phyloP scores from a whole-genome alignment of 495 filamentous ascomycete species.

The Penicillium malachiteum region DNA sequence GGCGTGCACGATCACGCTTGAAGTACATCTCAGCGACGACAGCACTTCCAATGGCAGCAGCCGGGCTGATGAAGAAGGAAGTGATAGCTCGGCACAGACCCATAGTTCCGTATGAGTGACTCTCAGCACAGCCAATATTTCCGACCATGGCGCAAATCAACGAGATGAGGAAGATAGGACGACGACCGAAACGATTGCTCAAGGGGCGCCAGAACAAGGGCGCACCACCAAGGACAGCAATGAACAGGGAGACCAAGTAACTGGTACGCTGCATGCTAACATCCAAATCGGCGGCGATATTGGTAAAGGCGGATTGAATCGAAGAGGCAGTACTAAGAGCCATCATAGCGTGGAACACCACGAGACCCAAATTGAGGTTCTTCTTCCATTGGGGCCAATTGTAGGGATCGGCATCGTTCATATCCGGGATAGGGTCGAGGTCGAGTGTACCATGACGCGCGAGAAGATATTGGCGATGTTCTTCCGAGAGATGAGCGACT shows the following conservation, averaged over 20 bases:
- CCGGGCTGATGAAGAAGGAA: conserved; percentile 50
- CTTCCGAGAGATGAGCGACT: conserved; percentile 23
- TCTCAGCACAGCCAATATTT: conserved; percentile 48
- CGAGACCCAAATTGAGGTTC: conserved; percentile 50
- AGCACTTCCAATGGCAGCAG: conserved; percentile 42
- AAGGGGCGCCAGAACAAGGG: conserved; percentile 56
- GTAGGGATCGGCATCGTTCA: conserved; percentile 49
- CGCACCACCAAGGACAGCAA: conserved; percentile 49
- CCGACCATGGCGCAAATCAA: conserved; percentile 43
- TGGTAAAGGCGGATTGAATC: conserved; percentile 53
- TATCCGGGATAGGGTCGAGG: conserved; percentile 50
- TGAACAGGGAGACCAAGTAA: conserved; percentile 54
- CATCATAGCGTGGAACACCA: conserved; percentile 58
- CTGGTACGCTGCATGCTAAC: conserved; percentile 47
- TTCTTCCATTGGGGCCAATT: conserved; percentile 58
- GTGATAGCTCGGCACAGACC: conserved; percentile 44
- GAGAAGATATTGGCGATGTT: conserved; percentile 43
- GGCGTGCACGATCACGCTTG: conserved; percentile 38
- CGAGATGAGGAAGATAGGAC: conserved; percentile 53
- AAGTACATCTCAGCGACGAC: conserved; percentile 51
- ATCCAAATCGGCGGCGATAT: conserved; percentile 46
- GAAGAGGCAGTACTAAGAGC: conserved; percentile 52
- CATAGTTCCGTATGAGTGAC: conserved; percentile 40
- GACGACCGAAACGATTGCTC: conserved; percentile 51
- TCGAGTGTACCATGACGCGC: conserved; percentile 48